These are phyloP conservation scores for Kappamyces sp. DNA, from an alignment of 192 early-diverging fungal species.

Conservation along the genomic window DNA sequence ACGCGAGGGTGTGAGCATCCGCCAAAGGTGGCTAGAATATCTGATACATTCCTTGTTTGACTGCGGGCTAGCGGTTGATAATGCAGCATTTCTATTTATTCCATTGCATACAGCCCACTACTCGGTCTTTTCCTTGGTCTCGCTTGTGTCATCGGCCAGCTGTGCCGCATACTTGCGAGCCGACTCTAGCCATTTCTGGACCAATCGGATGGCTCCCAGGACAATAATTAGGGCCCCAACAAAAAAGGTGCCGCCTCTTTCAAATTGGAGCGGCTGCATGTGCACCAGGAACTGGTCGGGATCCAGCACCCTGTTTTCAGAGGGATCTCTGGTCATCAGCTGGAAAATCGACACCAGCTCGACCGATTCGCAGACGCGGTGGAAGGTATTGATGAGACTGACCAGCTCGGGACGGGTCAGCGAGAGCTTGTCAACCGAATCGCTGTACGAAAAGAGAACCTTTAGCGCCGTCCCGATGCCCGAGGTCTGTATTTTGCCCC, in stretches of 20 bases:
- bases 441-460: constrained; percentile 86
- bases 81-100: too few relatives aligned
- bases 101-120: too few relatives aligned
- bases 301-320: constrained; percentile 13
- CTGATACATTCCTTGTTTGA: too few relatives aligned
- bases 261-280: constrained; percentile 11
- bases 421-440: constrained; percentile 25
- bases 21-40: too few relatives aligned
- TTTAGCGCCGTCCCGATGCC: constrained; percentile 97
- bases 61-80: too few relatives aligned
- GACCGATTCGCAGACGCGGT: constrained; percentile 12
- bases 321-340: not conserved
- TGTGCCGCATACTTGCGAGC: too few relatives aligned
- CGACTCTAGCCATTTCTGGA: too few relatives aligned
- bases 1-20: too few relatives aligned
- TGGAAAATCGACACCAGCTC: constrained; percentile 10
- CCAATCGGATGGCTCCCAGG: too few relatives aligned
- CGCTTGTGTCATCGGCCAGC: too few relatives aligned
- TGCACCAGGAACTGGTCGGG: constrained; percentile 6
- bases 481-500: constrained; percentile 95
- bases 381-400: constrained; percentile 11
- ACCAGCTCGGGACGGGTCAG: constrained; percentile 2
- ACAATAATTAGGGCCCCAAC: too few relatives aligned
- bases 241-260: constrained; percentile 2
- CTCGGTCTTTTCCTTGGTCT: too few relatives aligned